Conservation (phyloP, 2,329 filamentous ascomycete genomes). For the Stachybotrys elegans region DNA sequence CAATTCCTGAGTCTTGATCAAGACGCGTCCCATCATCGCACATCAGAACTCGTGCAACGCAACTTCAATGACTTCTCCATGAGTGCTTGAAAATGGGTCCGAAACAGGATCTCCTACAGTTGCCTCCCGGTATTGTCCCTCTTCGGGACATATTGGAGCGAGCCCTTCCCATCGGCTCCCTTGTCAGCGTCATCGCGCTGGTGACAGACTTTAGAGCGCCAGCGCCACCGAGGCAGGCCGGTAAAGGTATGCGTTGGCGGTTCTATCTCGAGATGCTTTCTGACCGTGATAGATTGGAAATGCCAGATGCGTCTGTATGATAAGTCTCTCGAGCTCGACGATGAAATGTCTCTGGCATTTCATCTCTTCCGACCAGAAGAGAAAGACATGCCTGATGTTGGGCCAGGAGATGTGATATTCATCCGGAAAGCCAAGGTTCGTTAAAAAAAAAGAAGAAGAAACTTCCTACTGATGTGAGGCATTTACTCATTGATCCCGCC, state of each 20-base stretch:
- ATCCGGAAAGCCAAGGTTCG: constrained; percentile 51
- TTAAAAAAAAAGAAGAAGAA: too few species aligned
- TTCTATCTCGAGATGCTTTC: constrained; percentile 1
- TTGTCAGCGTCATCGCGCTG: constrained; percentile 63
- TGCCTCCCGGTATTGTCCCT: constrained; percentile 18
- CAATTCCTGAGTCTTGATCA: too few species aligned
- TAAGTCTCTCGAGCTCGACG: constrained; percentile 41
- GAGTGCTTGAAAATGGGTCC: too few species aligned
- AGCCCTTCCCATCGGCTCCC: constrained; percentile 16
- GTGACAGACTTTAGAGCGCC: constrained; percentile 60
- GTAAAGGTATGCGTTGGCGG: neutral
- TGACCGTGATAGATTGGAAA: constrained; percentile 47
- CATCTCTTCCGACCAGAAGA: constrained; percentile 54
- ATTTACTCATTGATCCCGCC: constrained; percentile 6
- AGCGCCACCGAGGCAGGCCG: constrained; percentile 32
- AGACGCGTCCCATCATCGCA: too few species aligned
- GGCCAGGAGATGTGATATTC: constrained; percentile 32
- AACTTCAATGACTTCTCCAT: too few species aligned
- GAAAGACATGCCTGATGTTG: constrained; percentile 42
- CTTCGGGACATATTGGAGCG: constrained; percentile 40
- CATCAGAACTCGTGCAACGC: too few species aligned
- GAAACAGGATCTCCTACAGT: too few species aligned
- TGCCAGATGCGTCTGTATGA: constrained; percentile 58
- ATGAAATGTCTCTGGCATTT: constrained; percentile 36
- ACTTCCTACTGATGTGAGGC: neutral